Evolutionary conservation across 139 green algal species (phyloP).

Genomic region (Desmodesmus armatus): DNA sequence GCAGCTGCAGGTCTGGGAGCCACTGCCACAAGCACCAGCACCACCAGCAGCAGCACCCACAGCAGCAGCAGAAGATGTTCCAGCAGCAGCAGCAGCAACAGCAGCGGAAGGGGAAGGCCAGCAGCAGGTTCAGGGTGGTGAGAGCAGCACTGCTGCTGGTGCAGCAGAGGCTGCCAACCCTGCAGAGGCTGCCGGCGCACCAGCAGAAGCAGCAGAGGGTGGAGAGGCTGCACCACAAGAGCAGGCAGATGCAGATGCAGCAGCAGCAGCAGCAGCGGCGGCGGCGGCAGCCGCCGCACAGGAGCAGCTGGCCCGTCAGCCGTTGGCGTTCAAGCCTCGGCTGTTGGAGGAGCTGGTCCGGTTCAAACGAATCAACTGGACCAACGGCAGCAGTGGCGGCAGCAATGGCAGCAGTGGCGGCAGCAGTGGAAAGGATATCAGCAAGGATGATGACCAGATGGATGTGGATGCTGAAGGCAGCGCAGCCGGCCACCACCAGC

Average conservation of each 20-base stretch:
- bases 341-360: background rate
- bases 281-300: background rate
- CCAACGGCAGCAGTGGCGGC: too few relatives aligned
- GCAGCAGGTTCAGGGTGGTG: background rate
- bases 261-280: slow-evolving; percentile 19
- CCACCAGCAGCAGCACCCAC: background rate
- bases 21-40: background rate
- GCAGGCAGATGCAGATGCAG: slow-evolving; percentile 10
- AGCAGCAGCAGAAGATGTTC: background rate
- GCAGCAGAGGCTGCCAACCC: background rate
- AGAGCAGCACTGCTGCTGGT: background rate
- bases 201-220: slow-evolving; percentile 11
- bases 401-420: background rate
- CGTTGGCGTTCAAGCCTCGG: background rate
- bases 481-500: background rate
- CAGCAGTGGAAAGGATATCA: background rate
- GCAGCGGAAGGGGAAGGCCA: background rate
- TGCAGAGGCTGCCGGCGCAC: too few relatives aligned
- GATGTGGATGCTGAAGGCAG: background rate
- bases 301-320: background rate
- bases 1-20: slow-evolving; percentile 1
- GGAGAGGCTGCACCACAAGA: background rate
- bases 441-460: background rate
- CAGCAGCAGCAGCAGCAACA: slow-evolving; percentile 5
- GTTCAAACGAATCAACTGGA: background rate